Base-by-base conservation (phyloP, 2,329 filamentous ascomycete genomes). In the Fusarium marasasianum region DNA sequence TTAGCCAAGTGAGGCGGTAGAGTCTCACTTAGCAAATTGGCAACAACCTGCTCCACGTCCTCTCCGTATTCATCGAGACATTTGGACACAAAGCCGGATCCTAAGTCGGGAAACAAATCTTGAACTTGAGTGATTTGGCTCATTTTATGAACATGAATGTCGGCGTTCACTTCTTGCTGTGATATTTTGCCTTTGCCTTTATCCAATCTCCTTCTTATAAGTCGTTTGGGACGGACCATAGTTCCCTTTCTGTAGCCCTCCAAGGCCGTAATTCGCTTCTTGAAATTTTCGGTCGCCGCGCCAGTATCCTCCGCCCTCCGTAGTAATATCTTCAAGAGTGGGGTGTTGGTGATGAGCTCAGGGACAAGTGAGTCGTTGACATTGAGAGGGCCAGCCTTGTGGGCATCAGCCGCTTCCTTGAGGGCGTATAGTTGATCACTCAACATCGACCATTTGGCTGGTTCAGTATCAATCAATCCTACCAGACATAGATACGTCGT, bases 51-150 rank as follows among this genome's bases (percentile, higher is more conserved):
- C 82, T 98, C 95, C 1, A 92, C 88, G 77, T 95, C 87, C 74
- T 96, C 91, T 50, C 85, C 83, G 80, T 96, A 98, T 79, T 94
- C 91, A 77, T 96, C 93, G 31, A 98, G 86, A 15, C 97, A 87
- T 76, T 89, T 92, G 24, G 93, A 87, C 22, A 98, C 86, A 79
- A 98, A 98, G 1, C 89, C 93, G 8, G 93, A 92, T 10, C 95
- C 95, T 15, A 98, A 86, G 71, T 97, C 91, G 0, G 96, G 94
- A 79, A 98, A 98, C 1, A 98, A 86, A 79, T 99, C 96, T 79
- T 98, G 95, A n/a, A 99, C 88, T 80, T 97, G 94, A 1, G 93
- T 93, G 58, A 98, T 91, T 55, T 96, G 90, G 76, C 93, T 95
- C 90, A 97, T 92, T 47, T 88, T 91, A 81, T 98, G 94, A 29